Conservation (phyloP, 352 stramenopile species). For the Pythium insidiosum region DNA sequence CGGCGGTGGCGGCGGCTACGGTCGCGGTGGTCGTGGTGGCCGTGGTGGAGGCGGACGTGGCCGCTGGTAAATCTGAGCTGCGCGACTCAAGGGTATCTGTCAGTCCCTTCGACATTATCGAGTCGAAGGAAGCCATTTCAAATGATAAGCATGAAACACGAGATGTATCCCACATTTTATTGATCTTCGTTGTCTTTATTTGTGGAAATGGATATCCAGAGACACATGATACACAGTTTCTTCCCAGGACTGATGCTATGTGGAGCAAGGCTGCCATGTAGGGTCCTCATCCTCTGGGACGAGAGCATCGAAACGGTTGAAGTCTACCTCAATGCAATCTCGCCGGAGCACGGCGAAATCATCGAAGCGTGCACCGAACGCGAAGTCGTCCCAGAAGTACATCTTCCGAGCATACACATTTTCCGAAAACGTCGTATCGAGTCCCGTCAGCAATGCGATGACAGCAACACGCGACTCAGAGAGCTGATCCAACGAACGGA, state of each 20-base stretch:
- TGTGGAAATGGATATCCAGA: too few relatives aligned
- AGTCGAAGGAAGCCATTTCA: too few relatives aligned
- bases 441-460: slow-evolving; percentile 66
- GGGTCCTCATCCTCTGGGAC: slow-evolving; percentile 19
- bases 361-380: slow-evolving; percentile 64
- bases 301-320: slow-evolving; percentile 52
- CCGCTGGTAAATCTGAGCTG: slow-evolving; percentile 32
- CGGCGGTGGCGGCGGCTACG: slow-evolving; percentile 38
- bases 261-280: too few relatives aligned
- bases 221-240: too few relatives aligned
- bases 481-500: slow-evolving; percentile 62
- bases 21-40: slow-evolving; percentile 50
- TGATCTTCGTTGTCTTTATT: too few relatives aligned
- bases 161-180: too few relatives aligned
- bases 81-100: too few relatives aligned
- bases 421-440: slow-evolving; percentile 82
- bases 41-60: slow-evolving; percentile 19
- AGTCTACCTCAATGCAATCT: slow-evolving; percentile 61
- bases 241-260: too few relatives aligned
- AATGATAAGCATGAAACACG: too few relatives aligned
- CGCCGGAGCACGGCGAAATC: slow-evolving; percentile 71
- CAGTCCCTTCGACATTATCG: too few relatives aligned
- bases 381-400: slow-evolving; percentile 87
- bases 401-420: slow-evolving; percentile 84
- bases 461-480: slow-evolving; percentile 64